Evolutionary conservation across 495 filamentous ascomycete species (phyloP), one percentile per base, ranked within the genome.

Genomic region (Penicillium goetzii): DNA sequence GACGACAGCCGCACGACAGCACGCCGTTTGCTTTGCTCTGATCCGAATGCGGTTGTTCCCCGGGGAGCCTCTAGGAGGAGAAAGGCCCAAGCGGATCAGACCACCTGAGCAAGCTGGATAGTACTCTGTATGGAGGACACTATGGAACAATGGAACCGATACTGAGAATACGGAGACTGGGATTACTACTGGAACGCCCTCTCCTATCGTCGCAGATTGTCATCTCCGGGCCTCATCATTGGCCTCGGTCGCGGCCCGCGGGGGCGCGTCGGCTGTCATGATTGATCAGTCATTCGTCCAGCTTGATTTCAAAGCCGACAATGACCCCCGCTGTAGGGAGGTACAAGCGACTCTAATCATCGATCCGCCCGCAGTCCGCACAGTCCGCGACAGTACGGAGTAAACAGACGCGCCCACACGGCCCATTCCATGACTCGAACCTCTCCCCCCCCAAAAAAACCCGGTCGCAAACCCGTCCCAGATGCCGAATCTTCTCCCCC

Each of bases 401-500:
- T 47, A 23, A 5, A 43, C 17, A n/a, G 4, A 23, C 23, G n/a
- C 43, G 25, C 25, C 47, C 25, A 51, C 45, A 26, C n/a, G n/a
- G 43, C 21, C 41, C 41, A 28, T 28, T 14, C 21, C 25, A 51
- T 21, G 41, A 43, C 23, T 25, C 45, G 4, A 32, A 32, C 0
- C 14, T 12, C 6, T 10, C 6, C 12, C 12, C 23, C 55, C n/a
- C n/a, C n/a, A n/a, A n/a, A n/a, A n/a, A n/a, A n/a, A 25, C 34
- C 19, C 34, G 23, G 26, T 55, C 45, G 55, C 47, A n/a, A 45
- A 60, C 17, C 41, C 2, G 28, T n/a, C 19, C 5, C 32, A 64
- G n/a, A 60, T 60, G 32, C 63, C 58, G 54, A 61, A 28, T 57
- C 57, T 19, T 12, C 50, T 7, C 36, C 15, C 30, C 38, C 56